Base-by-base conservation (phyloP, 2,329 filamentous ascomycete species). In the Colletotrichum ledebouriae region DNA sequence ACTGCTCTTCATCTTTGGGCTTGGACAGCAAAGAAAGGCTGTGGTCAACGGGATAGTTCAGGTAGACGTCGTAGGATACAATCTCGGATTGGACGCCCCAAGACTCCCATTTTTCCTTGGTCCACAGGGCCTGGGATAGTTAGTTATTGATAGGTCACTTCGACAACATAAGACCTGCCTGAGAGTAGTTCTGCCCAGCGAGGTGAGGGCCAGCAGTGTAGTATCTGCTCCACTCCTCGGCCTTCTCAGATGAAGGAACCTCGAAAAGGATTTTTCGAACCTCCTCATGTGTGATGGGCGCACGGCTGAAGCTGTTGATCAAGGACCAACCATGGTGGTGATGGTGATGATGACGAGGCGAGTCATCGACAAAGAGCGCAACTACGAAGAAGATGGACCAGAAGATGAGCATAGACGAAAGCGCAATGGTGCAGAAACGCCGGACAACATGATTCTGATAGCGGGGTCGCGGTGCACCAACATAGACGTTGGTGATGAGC, bases 151-250 rank as follows among this genome's bases (percentile, higher is more conserved):
- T 9, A 12, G 15, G 7, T 17, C 3, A 2, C 20, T 7, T 3
- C 9, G 11, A 41, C 6, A 13, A 15, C 2, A 37, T 42, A 20
- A 15, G 6, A 56, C 74, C 67, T 77, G 84, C 86, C 80, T 94
- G 91, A 57, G 90, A 93, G 69, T 90, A 84, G 76, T 95, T 96
- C 80, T 91, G 89, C 20, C 93, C 92, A 0, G 91, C 92, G 56
- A 95, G 80, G 79, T 95, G 93, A 17, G 90, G 86, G 0, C 93
- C 93, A 0, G 90, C 82, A 0, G 92, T 92, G 74, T 95, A 95
- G 77, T 94, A 95, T 70, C 83, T 83, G 77, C 89, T 93, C 92
- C 92, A 94, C 79, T 93, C 88, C 71, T 87, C 84, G 9, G 86
- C 87, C 71, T 84, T 85, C 53, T 86, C 80, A 34, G 84, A 81